Percentiles rank a stretch among this genome's conserved stretches.
These are phyloP conservation scores for Achaetomium macrosporum DNA, from an alignment of 2,329 filamentous ascomycete species.

Conservation along the genomic window DNA sequence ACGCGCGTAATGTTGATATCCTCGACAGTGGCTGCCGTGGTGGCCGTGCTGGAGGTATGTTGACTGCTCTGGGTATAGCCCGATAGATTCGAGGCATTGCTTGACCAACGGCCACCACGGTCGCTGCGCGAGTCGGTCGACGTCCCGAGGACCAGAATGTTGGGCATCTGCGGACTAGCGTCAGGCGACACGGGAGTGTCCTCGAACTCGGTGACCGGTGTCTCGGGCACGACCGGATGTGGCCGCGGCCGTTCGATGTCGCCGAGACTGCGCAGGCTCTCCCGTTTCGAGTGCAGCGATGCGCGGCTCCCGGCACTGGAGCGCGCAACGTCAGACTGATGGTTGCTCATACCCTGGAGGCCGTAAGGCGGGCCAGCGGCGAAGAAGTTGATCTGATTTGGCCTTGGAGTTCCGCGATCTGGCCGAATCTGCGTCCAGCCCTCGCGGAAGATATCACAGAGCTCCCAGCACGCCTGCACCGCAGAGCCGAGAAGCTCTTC, in stretches of 20 bases:
- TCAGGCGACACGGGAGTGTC: conserved; percentile 81
- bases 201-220: conserved; percentile 91
- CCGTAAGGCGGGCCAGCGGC: conserved; percentile 38
- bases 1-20: conserved; percentile 72
- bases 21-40: conserved; percentile 61
- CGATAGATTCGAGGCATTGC: conserved; percentile 71
- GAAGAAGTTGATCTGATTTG: conserved; percentile 70
- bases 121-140: conserved; percentile 45
- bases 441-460: conserved; percentile 88
- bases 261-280: conserved; percentile 45
- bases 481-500: conserved; percentile 82
- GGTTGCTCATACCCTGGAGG: conserved; percentile 13
- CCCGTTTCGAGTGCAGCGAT: conserved; percentile 46
- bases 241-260: conserved; percentile 44
- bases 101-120: conserved; percentile 70
- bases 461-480: conserved; percentile 89
- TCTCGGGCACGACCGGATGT: conserved; percentile 64
- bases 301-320: conserved; percentile 40
- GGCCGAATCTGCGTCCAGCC: conserved; percentile 86
- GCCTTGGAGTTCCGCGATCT: conserved; percentile 77
- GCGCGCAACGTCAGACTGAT: conserved; percentile 27
- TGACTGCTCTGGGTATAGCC: conserved; percentile 68
- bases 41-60: conserved; percentile 65
- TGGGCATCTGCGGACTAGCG: conserved; percentile 67
- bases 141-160: conserved; percentile 81